Evolutionary conservation across 2,329 filamentous ascomycete species (phyloP).

Genomic region (Botrytis aclada): DNA sequence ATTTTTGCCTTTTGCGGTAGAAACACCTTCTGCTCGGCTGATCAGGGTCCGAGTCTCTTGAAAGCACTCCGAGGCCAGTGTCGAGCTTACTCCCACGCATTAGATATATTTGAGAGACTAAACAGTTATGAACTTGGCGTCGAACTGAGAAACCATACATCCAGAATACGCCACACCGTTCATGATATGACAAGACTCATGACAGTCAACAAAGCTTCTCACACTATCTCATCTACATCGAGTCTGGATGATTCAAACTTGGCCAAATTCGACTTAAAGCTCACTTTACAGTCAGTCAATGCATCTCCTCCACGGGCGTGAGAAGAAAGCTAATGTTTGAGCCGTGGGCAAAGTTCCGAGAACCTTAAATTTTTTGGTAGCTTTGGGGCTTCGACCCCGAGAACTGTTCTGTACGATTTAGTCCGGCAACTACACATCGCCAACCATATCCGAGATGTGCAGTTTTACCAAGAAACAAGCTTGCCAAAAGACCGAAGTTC

Average conservation of each 20-base stretch:
- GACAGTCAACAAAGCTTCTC: not conserved
- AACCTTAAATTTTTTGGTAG: not conserved
- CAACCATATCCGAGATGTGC: not conserved
- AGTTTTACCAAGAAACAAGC: not conserved
- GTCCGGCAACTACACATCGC: not conserved
- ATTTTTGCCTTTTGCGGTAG: not conserved
- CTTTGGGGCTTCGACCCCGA: not conserved
- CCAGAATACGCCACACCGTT: not conserved
- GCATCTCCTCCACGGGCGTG: too few relatives aligned
- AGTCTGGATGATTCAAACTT: not conserved
- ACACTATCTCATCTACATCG: not conserved
- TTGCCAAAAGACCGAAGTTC: not conserved
- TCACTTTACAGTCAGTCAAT: not conserved
- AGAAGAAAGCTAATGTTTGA: not conserved
- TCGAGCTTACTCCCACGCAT: not conserved
- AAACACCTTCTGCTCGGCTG: not conserved
- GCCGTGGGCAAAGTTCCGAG: not conserved
- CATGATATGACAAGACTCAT: not conserved
- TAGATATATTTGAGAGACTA: not conserved
- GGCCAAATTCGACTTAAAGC: not conserved
- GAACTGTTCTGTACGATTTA: not conserved
- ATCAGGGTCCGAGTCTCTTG: not conserved
- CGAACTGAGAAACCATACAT: not conserved
- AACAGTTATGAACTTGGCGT: not conserved
- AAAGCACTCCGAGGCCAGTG: not conserved